Base-by-base conservation (phyloP, 176 grass and related monocot species). In the Bromus sterilis region DNA sequence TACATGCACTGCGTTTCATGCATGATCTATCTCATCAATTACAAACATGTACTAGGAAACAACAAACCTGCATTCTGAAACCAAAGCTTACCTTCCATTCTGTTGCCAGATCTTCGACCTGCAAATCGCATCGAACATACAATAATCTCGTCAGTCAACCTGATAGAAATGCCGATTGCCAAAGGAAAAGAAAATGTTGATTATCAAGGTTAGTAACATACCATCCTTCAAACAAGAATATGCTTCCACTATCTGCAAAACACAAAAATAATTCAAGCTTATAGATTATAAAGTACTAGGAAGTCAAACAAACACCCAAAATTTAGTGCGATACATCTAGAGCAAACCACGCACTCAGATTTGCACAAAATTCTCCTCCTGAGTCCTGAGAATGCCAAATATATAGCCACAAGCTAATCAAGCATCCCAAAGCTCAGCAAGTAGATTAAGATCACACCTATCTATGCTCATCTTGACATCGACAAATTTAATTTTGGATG, bases 181-280 rank as follows among this genome's bases (percentile, higher is more conserved):
- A 63, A n/a, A 7, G 9, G 37, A 4, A 78, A 72, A 78, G 1
- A 6, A 18, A 8, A 11, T 24, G 37, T 3, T n/a, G 6, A 32
- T 6, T 42, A 74, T 66, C 1, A 66, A 31, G 37, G 63, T 46
- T 59, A 75, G 10, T 5, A 10, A 3, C 86, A 59, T 93, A 96
- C 90, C 79, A 84, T 88, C 79, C 82, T 93, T 86, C 42, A 96
- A 71, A 79, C 84, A 97, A 81, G 94, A 97, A 86, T 94, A 97
- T 63, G 94, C 94, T 86, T 97, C 91, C 20, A 89, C 73, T 73
- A 97, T 84, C 94, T 97, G 85, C 85, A 86, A 37, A 66, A 41
- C 11, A 51, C 2, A 84, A 78, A 66, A 16, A 49, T 51, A 46
- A 2, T 43, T 46, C 35, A 49, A 15, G 13, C 11, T 39, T 83